Base-by-base conservation (phyloP, 176 grass and related monocot species). In the sorghum (Sorghum bicolor) region DNA sequence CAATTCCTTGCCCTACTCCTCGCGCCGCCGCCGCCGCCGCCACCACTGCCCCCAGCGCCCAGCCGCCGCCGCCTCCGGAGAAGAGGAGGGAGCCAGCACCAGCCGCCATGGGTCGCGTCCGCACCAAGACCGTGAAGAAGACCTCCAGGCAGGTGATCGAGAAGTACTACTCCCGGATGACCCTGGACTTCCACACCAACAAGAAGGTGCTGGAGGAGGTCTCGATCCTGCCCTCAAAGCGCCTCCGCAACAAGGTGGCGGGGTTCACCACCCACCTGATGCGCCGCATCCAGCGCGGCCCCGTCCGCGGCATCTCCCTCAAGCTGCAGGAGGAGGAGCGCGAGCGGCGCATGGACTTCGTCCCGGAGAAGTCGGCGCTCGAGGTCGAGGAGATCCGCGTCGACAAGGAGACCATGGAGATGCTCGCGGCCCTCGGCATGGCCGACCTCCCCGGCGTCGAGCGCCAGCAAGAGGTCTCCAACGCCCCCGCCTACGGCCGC, bases 261-360 rank as follows among this genome's bases (percentile, higher is more conserved):
- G 94, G 94, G 22, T 94, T 97, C 83, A 88, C 86, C 43, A 94
- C 94, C 64, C 94, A 94, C 47, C 86, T 97, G 15, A 97, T 94
- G 94, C 92, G 92, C 83, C 88, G 94, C 71, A 94, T 97, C 86
- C 94, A 97, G 86, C 88, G 90, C 10, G 94, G 94, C 8, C 92
- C 94, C 19, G 94, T 94, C 22, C 89, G 88, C 28, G 90, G 94
- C 33, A 97, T 97, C 86, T 97, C 94, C 8, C 92, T 97, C 45
- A 92, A 97, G 86, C 87, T 97, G 1, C 94, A 97, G 82, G 94
- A 97, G 92, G 94, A 97, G 94, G 94, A 97, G 87, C 92, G 92
- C 13, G 92, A 97, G 91, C 87, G 92, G 26, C 89, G 92, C 75
- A 97, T 97, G 94, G 94, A 97, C 81, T 97, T 97, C 87, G 92